A percentile compares a stretch with the other conserved stretches of the same genome.
Conservation (phyloP, 257 asterid species). For the Misopates orontium region DNA sequence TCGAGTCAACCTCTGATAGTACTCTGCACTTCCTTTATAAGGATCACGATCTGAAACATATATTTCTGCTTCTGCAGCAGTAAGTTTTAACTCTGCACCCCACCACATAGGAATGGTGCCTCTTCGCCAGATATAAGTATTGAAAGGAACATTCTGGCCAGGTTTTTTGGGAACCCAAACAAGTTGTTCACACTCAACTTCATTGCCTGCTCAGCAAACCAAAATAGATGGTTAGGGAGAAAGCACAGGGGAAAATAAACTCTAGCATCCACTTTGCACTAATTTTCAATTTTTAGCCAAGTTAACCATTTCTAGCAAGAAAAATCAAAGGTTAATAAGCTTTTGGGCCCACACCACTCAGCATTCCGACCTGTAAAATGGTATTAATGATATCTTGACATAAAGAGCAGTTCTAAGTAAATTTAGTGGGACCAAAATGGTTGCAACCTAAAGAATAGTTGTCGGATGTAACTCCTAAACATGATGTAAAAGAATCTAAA, state of each 20-base stretch:
- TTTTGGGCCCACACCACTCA: constrained; percentile 10
- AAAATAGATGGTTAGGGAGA: constrained; percentile 26
- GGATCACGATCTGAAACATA: constrained; percentile 88
- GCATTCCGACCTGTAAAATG: constrained; percentile 20
- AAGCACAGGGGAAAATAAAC: neutral
- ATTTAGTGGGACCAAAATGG: constrained; percentile 13
- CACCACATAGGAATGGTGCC: constrained; percentile 99
- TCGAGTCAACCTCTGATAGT: constrained; percentile 85
- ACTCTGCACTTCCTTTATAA: constrained; percentile 85
- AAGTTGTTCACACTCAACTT: constrained; percentile 97
- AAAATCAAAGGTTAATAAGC: neutral
- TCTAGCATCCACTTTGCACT: constrained; percentile 16
- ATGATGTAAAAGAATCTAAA: neutral
- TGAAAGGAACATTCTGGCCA: constrained; percentile 88
- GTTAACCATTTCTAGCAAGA: constrained; percentile 5
- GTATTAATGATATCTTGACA: neutral
- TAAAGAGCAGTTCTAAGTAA: constrained; percentile 13
- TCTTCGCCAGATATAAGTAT: constrained; percentile 91
- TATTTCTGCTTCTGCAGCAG: constrained; percentile 99
- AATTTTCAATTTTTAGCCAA: constrained; percentile 17
- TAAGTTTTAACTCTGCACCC: constrained; percentile 97
- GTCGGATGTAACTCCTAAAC: neutral
- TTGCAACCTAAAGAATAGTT: constrained; percentile 16
- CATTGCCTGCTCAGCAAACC: constrained; percentile 74
- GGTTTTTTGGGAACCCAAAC: constrained; percentile 85